Evolutionary conservation across 768 basidiomycete genomes (phyloP), one percentile per base, ranked within the genome.

Genomic region (Grammothele lineata): DNA sequence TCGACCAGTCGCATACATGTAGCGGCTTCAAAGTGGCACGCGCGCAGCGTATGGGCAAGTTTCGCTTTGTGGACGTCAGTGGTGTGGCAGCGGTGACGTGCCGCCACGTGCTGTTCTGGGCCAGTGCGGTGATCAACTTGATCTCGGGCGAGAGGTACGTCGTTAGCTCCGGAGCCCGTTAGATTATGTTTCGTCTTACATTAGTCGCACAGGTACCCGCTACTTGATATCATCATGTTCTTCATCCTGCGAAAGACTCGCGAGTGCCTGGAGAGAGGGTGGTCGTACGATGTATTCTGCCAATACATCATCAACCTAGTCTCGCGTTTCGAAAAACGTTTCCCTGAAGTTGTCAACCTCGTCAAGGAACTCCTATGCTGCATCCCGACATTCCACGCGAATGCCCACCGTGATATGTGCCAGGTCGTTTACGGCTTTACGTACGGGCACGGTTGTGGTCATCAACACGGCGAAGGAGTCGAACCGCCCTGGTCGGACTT

Each of bases 381-480:
- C 4, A 18, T 45, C 5, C 50, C 43, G 14, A 51, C 46, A 15
- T 53, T 54, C 18, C 59, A 60, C 33, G 27, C 55, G 3, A 17
- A 35, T 14, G 58, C 43, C 12, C 59, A 60, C 35, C 45, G 48
- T 3, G 30, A 39, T 5, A 30, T 43, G 2, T 60, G 59, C 35
- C 51, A 54, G 37, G 22, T 39, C 14, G 21, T 45, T 2, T 59
- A 48, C 32, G 57, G 52, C 1, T 35, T 59, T 24, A 47, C 49
- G n/a, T 53, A 40, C 27, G 26, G 22, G 12, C 12, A 18, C 0
- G 46, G 52, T 2, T 47, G 44, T 19, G 60, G 56, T 6, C 34
- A 44, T 3, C 48, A 47, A 11, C 48, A 58, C 35, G 59, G 60
- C 2, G 59, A 61, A 38, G 49, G 39, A 8, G 42, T 57, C 5